Evolutionary conservation across 768 basidiomycete genomes (phyloP).

Genomic region (Leccinum ochraceum): DNA sequence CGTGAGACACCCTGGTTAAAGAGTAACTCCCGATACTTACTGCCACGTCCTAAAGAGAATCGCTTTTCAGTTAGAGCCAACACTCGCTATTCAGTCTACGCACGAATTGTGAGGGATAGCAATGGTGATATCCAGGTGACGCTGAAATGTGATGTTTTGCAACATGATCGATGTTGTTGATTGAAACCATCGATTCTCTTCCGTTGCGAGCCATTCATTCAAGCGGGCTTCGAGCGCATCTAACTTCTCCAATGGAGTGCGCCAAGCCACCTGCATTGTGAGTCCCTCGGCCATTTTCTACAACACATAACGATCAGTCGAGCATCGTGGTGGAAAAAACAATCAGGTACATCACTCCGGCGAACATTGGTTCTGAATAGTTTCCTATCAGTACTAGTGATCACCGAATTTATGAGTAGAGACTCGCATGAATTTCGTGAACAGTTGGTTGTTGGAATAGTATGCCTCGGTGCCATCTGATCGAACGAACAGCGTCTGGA

Average conservation of each 20-base stretch:
- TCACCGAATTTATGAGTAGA: background rate
- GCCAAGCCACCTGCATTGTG: slow-evolving; percentile 75
- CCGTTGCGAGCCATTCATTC: slow-evolving; percentile 76
- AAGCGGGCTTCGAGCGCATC: slow-evolving; percentile 66
- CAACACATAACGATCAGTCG: slow-evolving; percentile 11
- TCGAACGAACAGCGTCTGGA: slow-evolving; percentile 67
- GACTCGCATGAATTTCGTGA: slow-evolving; percentile 70
- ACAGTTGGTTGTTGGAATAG: slow-evolving; percentile 79
- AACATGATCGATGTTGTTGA: slow-evolving; percentile 63
- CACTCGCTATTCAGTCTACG: slow-evolving; percentile 17
- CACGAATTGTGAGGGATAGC: slow-evolving; percentile 56
- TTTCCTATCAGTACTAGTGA: background rate
- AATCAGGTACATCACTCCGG: slow-evolving; percentile 57
- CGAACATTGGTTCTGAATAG: slow-evolving; percentile 63
- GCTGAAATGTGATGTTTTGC: slow-evolving; percentile 65
- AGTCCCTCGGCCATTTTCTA: slow-evolving; percentile 69
- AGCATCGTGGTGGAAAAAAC: background rate
- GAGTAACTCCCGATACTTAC: slow-evolving; percentile 22
- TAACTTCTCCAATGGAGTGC: slow-evolving; percentile 68
- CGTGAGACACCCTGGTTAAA: slow-evolving; percentile 6
- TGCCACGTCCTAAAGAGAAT: slow-evolving; percentile 33
- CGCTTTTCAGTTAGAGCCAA: slow-evolving; percentile 4
- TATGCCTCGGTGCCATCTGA: slow-evolving; percentile 77
- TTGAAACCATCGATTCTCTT: slow-evolving; percentile 79
- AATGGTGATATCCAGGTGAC: slow-evolving; percentile 68